Base-by-base conservation (phyloP, 352 stramenopile genomes). In the Phytopythium kandeliae region DNA sequence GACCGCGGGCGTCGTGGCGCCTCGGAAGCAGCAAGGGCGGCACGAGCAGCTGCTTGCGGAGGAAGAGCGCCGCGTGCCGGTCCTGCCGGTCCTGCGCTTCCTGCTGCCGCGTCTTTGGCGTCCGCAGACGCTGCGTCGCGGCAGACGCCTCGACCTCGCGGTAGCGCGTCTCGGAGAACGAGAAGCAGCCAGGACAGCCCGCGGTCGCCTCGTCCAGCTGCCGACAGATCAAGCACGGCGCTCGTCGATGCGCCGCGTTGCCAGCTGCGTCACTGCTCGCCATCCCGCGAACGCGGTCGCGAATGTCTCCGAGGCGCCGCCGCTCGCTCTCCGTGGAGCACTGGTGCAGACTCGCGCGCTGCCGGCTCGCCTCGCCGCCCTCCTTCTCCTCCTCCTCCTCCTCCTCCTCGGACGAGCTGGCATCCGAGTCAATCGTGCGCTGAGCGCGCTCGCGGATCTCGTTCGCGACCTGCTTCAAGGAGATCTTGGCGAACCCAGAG, bases 151-250 rank as follows among this genome's bases (percentile, higher is more conserved):
- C 55, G 2, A 70, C 51, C 10, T 69, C 42, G 16, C 62, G 44
- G 44, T 74, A 83, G 15, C 54, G 67, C 12, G 65, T 57, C 21
- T 54, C 61, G 0, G 68, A 75, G 54, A 89, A 87, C 11, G 60
- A 48, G 61, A 89, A 90, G 43, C 78, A 90, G 1, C 82, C 78
- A 4, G 78, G 73, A 52, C 78, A 92, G 5, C 82, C 78, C 45
- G 61, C 34, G 16, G 67, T 70, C 31, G 34, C n/a, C 40, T 30
- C 7, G 51, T 38, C 44, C 7, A 6, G 11, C 2, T 62, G 52
- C 42, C 71, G 69, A 52, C 74, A 74, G 31, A 84, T 36, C 19
- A 76, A 54, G 22, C 77, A 74, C 12, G 17, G 16, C 8, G 7
- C 4, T 26, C 8, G 31, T 9, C 7, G 28, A 12, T 19, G 31